phyloP scores from a whole-genome alignment of 495 filamentous ascomycete genomes.

The Penicillium cinerascens region DNA sequence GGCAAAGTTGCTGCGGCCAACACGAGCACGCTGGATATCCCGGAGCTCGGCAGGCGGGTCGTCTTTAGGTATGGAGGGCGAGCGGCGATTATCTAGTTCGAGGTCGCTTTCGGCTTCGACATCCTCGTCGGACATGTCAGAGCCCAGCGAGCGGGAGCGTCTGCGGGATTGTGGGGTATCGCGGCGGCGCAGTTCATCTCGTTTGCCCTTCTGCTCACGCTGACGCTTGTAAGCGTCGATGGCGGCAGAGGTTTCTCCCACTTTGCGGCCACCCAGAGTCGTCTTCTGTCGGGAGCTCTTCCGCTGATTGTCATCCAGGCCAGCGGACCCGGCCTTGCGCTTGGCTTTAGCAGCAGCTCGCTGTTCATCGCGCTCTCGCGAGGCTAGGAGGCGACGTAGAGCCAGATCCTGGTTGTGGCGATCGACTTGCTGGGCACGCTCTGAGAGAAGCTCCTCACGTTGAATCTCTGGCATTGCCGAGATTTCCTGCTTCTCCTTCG shows the following conservation, averaged over 20 bases:
- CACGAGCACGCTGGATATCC: conserved; percentile 75
- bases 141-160: conserved; percentile 47
- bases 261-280: conserved; percentile 70
- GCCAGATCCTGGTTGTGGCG: conserved; percentile 76
- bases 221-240: conserved; percentile 82
- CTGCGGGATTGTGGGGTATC: conserved; percentile 53
- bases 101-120: conserved; percentile 77
- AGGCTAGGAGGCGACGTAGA: conserved; percentile 74
- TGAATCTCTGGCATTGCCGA: conserved; percentile 85
- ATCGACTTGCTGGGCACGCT: conserved; percentile 77
- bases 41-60: conserved; percentile 65
- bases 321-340: conserved; percentile 72
- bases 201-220: conserved; percentile 72
- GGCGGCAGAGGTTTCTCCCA: conserved; percentile 70
- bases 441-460: conserved; percentile 84
- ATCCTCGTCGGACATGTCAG: conserved; percentile 57
- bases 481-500: conserved; percentile 76
- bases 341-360: conserved; percentile 62
- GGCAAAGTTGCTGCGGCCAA: conserved; percentile 77
- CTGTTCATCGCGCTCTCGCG: conserved; percentile 59
- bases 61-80: conserved; percentile 43
- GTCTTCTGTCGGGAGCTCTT: conserved; percentile 82
- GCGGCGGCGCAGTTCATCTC: conserved; percentile 67
- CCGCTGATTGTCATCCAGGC: conserved; percentile 67
- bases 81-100: conserved; percentile 62